These are phyloP conservation scores for Pontederia paniculata DNA, from an alignment of 176 grass and related monocot species.

Conservation along the genomic window DNA sequence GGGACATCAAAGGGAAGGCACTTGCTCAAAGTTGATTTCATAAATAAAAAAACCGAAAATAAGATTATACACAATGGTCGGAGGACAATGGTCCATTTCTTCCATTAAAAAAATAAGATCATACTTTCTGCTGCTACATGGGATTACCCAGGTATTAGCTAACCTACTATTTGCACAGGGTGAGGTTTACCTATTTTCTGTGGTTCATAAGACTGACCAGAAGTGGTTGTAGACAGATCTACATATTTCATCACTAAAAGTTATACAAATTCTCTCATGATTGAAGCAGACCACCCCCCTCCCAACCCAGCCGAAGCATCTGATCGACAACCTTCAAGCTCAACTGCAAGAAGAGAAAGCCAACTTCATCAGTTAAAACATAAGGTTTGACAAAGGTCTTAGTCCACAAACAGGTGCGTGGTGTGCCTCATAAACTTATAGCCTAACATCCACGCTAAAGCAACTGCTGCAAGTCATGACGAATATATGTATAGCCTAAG, in stretches of 20 bases:
- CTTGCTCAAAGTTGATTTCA: conserved; percentile 10
- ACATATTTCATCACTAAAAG: background rate
- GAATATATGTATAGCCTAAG: too few relatives aligned
- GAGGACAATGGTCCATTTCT: background rate
- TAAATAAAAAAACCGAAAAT: background rate
- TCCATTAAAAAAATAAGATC: background rate
- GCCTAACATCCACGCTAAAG: too few relatives aligned
- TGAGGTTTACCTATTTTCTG: background rate
- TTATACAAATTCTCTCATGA: too few relatives aligned
- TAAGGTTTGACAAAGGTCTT: too few relatives aligned
- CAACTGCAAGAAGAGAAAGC: conserved; percentile 59
- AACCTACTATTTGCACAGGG: conserved; percentile 15
- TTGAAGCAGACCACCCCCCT: conserved; percentile 85
- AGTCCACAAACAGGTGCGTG: too few relatives aligned
- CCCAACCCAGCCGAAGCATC: conserved; percentile 99
- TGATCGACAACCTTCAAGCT: conserved; percentile 99
- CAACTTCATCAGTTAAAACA: background rate
- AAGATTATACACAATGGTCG: conserved; percentile 11
- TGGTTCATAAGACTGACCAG: background rate
- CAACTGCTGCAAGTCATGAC: too few relatives aligned
- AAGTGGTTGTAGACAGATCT: background rate
- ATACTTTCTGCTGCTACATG: background rate
- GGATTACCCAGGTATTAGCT: background rate
- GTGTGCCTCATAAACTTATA: too few relatives aligned
- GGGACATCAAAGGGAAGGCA: too few relatives aligned